A percentile compares a stretch with the other conserved stretches of the same genome.
These are phyloP conservation scores for Protomyces lactucae-debilis DNA, from an alignment of 1,139 yeast species.

Conservation along the genomic window DNA sequence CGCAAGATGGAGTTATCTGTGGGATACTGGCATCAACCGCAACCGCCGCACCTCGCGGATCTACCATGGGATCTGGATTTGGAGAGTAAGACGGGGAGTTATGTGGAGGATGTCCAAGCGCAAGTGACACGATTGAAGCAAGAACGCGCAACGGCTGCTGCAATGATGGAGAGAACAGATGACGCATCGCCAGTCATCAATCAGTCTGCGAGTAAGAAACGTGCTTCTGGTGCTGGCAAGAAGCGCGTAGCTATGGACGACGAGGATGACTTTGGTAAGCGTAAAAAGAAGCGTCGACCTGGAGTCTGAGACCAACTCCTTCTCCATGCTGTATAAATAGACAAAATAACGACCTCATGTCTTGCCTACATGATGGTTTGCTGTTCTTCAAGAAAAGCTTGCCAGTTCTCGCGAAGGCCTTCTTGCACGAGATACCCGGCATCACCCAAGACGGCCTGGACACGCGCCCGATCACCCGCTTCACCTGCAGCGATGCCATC, in stretches of 20 bases:
- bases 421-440: slow-evolving; percentile 6
- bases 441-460: slow-evolving; percentile 7
- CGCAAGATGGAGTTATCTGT: slow-evolving; percentile 2
- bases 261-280: background rate
- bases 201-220: background rate
- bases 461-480: slow-evolving; percentile 7
- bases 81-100: slow-evolving; percentile 8
- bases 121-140: background rate
- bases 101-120: slow-evolving; percentile 8
- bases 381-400: slow-evolving; percentile 12
- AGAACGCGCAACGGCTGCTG: background rate
- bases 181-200: background rate
- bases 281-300: background rate
- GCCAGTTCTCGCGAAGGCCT: slow-evolving; percentile 13
- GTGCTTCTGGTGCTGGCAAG: background rate
- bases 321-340: background rate
- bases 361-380: background rate
- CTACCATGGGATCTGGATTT: slow-evolving; percentile 18
- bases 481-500: slow-evolving; percentile 7
- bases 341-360: background rate
- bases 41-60: slow-evolving; percentile 8
- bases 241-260: background rate
- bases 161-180: background rate
- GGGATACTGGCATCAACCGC: background rate
- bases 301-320: background rate